Percentiles rank a stretch among this genome's conserved stretches.
Conservation (phyloP, 1,139 yeast species). For the Lodderomyces elongisporus region DNA sequence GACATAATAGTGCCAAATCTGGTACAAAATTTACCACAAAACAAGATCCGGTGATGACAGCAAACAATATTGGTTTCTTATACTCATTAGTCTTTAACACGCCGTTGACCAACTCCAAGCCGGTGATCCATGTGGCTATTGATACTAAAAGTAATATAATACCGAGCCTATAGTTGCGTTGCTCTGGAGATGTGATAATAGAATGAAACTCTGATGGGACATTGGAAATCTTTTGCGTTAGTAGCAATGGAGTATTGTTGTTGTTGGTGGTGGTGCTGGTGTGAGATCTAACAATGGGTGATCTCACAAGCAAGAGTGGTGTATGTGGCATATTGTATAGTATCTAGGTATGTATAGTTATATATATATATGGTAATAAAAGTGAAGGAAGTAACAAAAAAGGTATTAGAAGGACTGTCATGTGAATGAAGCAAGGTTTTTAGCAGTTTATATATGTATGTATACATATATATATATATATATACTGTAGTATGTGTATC, state of each 20-base stretch:
- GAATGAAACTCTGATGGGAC: conserved; percentile 38
- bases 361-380: too few relatives aligned
- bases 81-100: conserved; percentile 46
- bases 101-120: conserved; percentile 45
- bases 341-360: too few relatives aligned
- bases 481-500: too few relatives aligned
- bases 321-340: too few relatives aligned
- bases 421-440: too few relatives aligned
- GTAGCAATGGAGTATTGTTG: not conserved
- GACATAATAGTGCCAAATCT: conserved; percentile 17
- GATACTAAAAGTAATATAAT: conserved; percentile 36
- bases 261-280: not conserved
- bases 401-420: too few relatives aligned
- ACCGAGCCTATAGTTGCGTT: conserved; percentile 39
- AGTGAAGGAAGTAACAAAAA: too few relatives aligned
- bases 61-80: conserved; percentile 44
- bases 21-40: conserved; percentile 43
- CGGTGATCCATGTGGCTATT: conserved; percentile 44
- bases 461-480: too few relatives aligned
- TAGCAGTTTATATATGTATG: too few relatives aligned
- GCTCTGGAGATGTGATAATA: conserved; percentile 43
- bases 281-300: conserved; percentile 6
- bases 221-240: conserved; percentile 14
- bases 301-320: too few relatives aligned
- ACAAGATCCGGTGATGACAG: conserved; percentile 44